A percentile compares a stretch with the other conserved stretches of the same genome.
These are phyloP conservation scores for Fomitopsis betulina DNA, from an alignment of 1,284 basidiomycete genomes.

Conservation along the genomic window DNA sequence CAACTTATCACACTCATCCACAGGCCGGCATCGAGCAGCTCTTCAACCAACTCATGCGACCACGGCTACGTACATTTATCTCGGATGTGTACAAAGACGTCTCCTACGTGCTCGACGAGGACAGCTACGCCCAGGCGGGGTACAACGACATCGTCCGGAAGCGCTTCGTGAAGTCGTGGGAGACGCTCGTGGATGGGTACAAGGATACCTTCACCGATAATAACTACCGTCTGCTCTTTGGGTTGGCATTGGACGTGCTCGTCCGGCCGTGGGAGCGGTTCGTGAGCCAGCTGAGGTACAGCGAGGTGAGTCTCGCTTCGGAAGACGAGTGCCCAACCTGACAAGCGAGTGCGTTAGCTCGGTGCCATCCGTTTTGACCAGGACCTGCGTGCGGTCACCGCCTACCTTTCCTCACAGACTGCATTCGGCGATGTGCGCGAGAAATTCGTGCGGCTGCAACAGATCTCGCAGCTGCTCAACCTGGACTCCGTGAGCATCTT, in stretches of 20 bases:
- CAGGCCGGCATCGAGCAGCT: constrained; percentile 88
- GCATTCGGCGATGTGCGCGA: constrained; percentile 86
- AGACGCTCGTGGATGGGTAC: constrained; percentile 78
- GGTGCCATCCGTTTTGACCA: constrained; percentile 97
- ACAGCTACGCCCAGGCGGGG: constrained; percentile 78
- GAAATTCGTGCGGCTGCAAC: constrained; percentile 88
- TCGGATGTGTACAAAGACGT: constrained; percentile 88
- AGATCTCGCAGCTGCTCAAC: constrained; percentile 90
- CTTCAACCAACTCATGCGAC: constrained; percentile 89
- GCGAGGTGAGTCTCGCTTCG: constrained; percentile 56
- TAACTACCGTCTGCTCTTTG: constrained; percentile 87
- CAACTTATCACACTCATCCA: constrained; percentile 9
- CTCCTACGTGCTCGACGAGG: constrained; percentile 87
- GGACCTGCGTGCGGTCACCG: constrained; percentile 82
- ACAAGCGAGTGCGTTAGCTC: constrained; percentile 45
- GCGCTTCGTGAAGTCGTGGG: constrained; percentile 87
- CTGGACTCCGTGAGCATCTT: constrained; percentile 72
- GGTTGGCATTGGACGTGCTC: constrained; percentile 79
- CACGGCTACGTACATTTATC: constrained; percentile 79
- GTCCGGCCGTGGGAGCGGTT: constrained; percentile 94
- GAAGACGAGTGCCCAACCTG: not conserved
- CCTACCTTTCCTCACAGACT: constrained; percentile 83
- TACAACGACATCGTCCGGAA: constrained; percentile 84
- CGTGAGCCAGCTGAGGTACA: constrained; percentile 77
- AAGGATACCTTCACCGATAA: constrained; percentile 84